Conservation (phyloP, 2,329 filamentous ascomycete genomes). For the Neocatenulostroma microsporum region DNA sequence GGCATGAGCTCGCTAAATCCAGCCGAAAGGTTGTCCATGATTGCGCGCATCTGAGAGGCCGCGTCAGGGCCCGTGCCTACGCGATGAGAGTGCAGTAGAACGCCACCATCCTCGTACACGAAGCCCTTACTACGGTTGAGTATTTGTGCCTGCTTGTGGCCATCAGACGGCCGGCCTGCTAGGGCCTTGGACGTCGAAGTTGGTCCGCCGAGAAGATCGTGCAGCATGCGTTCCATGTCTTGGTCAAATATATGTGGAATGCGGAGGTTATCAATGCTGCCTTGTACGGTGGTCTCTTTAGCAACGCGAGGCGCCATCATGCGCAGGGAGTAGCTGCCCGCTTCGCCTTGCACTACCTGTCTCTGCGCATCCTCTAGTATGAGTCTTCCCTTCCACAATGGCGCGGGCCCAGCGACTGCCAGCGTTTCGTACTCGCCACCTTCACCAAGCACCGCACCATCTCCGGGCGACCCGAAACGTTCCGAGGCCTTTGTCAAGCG, state of each 20-base stretch:
- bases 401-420: slow-evolving; percentile 67
- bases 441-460: slow-evolving; percentile 74
- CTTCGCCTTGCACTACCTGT: slow-evolving; percentile 56
- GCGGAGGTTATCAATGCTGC: slow-evolving; percentile 32
- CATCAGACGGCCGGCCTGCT: too few species aligned
- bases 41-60: slow-evolving; percentile 33
- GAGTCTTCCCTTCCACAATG: slow-evolving; percentile 66
- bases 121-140: neutral
- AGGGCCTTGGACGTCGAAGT: too few species aligned
- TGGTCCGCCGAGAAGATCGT: slow-evolving; percentile 10
- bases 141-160: too few species aligned
- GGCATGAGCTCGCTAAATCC: slow-evolving; percentile 2
- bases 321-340: slow-evolving; percentile 67
- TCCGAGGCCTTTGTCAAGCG: slow-evolving; percentile 49
- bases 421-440: slow-evolving; percentile 96
- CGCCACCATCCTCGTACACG: slow-evolving; percentile 26
- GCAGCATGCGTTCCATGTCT: slow-evolving; percentile 45
- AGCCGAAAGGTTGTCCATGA: slow-evolving; percentile 27
- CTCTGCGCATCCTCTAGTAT: slow-evolving; percentile 49
- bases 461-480: slow-evolving; percentile 57
- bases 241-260: slow-evolving; percentile 61
- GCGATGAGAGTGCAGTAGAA: too few species aligned
- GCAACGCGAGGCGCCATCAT: slow-evolving; percentile 52
- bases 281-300: slow-evolving; percentile 26
- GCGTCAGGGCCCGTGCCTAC: slow-evolving; percentile 30